Percentiles rank a stretch among this genome's conserved stretches.
These are phyloP conservation scores for Ophiostoma tasmaniense DNA, from an alignment of 2,329 filamentous ascomycete genomes.

Conservation along the genomic window DNA sequence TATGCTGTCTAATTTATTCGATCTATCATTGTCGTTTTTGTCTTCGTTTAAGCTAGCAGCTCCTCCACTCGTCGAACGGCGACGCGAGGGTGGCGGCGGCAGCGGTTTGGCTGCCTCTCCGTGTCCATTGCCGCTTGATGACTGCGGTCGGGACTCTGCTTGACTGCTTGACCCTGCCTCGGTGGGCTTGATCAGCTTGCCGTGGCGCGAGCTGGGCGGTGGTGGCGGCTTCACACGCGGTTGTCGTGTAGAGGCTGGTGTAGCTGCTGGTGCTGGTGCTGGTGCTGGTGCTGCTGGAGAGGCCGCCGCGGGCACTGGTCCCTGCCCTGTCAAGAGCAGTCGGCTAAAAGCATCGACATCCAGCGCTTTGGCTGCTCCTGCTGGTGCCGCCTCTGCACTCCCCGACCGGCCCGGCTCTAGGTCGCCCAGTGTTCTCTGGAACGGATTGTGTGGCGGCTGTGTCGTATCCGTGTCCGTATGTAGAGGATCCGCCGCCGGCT, in stretches of 20 bases:
- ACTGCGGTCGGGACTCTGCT: conserved; percentile 26
- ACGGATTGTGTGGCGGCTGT: conserved; percentile 41
- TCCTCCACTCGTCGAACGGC: conserved; percentile 15
- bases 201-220: conserved; percentile 68
- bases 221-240: conserved; percentile 51
- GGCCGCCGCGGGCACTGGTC: conserved; percentile 41
- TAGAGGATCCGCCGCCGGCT: neutral
- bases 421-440: conserved; percentile 47
- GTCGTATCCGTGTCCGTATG: neutral
- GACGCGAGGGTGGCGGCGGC: conserved; percentile 43
- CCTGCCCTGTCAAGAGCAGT: conserved; percentile 64
- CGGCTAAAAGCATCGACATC: conserved; percentile 74
- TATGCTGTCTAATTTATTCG: conserved; percentile 34
- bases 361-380: conserved; percentile 37
- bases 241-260: conserved; percentile 32
- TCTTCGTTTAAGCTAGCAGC: conserved; percentile 36
- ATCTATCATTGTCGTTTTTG: conserved; percentile 36
- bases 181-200: conserved; percentile 56
- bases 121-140: conserved; percentile 24
- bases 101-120: conserved; percentile 56
- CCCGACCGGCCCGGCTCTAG: conserved; percentile 32
- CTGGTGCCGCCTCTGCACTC: conserved; percentile 13
- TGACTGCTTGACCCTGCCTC: conserved; percentile 12
- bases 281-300: conserved; percentile 49
- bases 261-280: conserved; percentile 38